Evolutionary conservation across 2,329 filamentous ascomycete genomes (phyloP).

Genomic region (Aureobasidium sp.): DNA sequence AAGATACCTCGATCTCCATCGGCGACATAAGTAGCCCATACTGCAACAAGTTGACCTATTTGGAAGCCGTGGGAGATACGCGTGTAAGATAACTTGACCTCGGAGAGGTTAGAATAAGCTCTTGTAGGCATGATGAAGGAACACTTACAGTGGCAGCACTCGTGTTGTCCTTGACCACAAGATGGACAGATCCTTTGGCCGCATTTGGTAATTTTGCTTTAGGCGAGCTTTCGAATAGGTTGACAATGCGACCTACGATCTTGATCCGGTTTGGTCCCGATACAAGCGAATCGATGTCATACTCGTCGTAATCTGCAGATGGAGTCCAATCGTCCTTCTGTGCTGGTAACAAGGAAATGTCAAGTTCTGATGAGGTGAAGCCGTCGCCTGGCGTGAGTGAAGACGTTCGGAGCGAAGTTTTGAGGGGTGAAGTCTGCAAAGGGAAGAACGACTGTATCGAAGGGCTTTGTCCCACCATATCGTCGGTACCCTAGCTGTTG

Average conservation of each 20-base stretch:
- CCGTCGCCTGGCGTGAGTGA: slow-evolving; percentile 35
- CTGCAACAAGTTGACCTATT: slow-evolving; percentile 45
- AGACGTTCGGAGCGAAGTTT: slow-evolving; percentile 14
- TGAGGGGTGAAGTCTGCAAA: slow-evolving; percentile 17
- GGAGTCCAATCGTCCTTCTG: slow-evolving; percentile 36
- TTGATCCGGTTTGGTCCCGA: slow-evolving; percentile 42
- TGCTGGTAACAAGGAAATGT: slow-evolving; percentile 19
- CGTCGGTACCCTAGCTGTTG: background rate
- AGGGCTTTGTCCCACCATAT: slow-evolving; percentile 15
- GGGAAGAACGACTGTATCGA: slow-evolving; percentile 38
- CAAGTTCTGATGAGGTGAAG: slow-evolving; percentile 41
- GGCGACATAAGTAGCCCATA: slow-evolving; percentile 51
- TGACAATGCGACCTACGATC: slow-evolving; percentile 49
- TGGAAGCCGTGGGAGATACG: slow-evolving; percentile 33
- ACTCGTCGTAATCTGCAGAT: slow-evolving; percentile 36
- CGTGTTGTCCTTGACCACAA: slow-evolving; percentile 49
- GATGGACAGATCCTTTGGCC: slow-evolving; percentile 43
- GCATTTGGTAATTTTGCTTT: slow-evolving; percentile 34
- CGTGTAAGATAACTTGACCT: slow-evolving; percentile 47
- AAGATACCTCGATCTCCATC: slow-evolving; percentile 34
- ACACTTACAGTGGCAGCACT: slow-evolving; percentile 43
- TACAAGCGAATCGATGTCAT: slow-evolving; percentile 39
- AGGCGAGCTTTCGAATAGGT: slow-evolving; percentile 40
- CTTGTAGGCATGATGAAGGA: background rate
- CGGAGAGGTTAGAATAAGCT: background rate